A percentile compares a stretch with the other conserved stretches of the same genome.
Conservation (phyloP, 768 basidiomycete species). For the Trametes maxima region DNA sequence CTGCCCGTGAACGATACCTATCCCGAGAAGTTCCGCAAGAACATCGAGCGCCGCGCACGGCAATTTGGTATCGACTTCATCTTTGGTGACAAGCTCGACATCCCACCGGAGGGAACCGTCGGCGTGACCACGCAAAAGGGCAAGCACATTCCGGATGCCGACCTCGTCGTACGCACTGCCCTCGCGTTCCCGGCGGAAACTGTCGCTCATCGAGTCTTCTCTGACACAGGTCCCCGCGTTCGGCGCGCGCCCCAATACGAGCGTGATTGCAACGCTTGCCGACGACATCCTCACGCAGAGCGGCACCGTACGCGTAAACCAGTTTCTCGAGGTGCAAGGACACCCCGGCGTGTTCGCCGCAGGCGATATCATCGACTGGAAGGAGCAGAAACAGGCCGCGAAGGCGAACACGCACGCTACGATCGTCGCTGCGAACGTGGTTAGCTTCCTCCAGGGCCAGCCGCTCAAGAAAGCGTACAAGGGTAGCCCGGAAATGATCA, state of each 20-base stretch:
- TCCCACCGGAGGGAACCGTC: constrained; percentile 40
- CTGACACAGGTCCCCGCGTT: constrained; percentile 32
- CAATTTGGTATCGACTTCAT: constrained; percentile 52
- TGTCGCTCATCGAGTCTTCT: neutral
- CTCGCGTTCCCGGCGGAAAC: neutral
- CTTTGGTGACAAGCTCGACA: constrained; percentile 55
- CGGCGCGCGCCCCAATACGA: constrained; percentile 51
- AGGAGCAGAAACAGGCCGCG: constrained; percentile 61
- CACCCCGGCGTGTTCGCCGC: constrained; percentile 62
- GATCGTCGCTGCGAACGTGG: constrained; percentile 52
- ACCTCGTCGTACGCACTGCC: constrained; percentile 54
- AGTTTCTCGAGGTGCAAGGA: constrained; percentile 57
- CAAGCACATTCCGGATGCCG: constrained; percentile 47
- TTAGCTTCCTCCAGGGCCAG: constrained; percentile 44
- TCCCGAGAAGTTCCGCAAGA: constrained; percentile 53
- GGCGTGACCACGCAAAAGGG: constrained; percentile 55
- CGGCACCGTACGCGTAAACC: constrained; percentile 52
- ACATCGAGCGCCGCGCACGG: constrained; percentile 43
- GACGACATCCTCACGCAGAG: constrained; percentile 36
- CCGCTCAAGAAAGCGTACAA: constrained; percentile 45
- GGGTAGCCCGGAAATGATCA: constrained; percentile 54
- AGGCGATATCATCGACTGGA: constrained; percentile 66
- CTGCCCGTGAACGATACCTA: constrained; percentile 60
- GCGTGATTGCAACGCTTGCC: constrained; percentile 47
- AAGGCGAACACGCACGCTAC: constrained; percentile 49